A percentile compares a stretch with the other conserved stretches of the same genome.
Evolutionary conservation across 768 basidiomycete genomes (phyloP).

Genomic region (Gyrodon lividus): DNA sequence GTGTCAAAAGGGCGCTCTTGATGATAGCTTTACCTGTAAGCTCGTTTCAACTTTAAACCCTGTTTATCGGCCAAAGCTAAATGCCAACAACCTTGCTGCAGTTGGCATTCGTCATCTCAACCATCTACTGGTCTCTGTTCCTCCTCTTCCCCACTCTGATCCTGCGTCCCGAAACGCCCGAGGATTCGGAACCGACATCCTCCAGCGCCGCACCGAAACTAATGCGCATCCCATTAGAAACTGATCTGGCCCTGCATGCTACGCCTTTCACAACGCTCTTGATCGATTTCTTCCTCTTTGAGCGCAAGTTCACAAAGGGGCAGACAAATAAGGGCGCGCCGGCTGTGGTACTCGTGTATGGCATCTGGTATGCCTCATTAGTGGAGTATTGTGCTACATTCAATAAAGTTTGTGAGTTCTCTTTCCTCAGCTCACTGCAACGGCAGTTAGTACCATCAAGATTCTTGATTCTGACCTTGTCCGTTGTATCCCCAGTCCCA

Average conservation of each 20-base stretch:
- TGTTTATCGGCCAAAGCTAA: background rate
- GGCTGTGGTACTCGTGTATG: conserved; percentile 17
- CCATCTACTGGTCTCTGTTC: conserved; percentile 71
- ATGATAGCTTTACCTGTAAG: conserved; percentile 66
- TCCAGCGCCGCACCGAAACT: conserved; percentile 12
- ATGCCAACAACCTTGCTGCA: conserved; percentile 10
- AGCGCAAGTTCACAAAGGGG: conserved; percentile 48
- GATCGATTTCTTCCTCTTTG: conserved; percentile 67
- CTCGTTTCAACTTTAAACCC: conserved; percentile 2
- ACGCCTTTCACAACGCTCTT: conserved; percentile 56
- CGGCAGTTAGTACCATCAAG: background rate
- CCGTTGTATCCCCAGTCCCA: conserved; percentile 49
- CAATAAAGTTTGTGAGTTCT: conserved; percentile 62
- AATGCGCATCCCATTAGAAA: conserved; percentile 45
- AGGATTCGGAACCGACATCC: background rate
- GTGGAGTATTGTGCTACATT: conserved; percentile 63
- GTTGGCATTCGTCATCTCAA: conserved; percentile 47
- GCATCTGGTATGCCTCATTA: conserved; percentile 57
- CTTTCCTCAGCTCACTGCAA: background rate
- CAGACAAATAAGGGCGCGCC: conserved; percentile 18
- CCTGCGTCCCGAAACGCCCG: conserved; percentile 27
- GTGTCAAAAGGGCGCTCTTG: conserved; percentile 56
- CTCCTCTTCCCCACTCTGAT: conserved; percentile 58
- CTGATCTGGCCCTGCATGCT: conserved; percentile 68
- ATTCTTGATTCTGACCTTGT: conserved; percentile 1